Conservation (phyloP, 352 stramenopile species). For the Pythium monospermum region DNA sequence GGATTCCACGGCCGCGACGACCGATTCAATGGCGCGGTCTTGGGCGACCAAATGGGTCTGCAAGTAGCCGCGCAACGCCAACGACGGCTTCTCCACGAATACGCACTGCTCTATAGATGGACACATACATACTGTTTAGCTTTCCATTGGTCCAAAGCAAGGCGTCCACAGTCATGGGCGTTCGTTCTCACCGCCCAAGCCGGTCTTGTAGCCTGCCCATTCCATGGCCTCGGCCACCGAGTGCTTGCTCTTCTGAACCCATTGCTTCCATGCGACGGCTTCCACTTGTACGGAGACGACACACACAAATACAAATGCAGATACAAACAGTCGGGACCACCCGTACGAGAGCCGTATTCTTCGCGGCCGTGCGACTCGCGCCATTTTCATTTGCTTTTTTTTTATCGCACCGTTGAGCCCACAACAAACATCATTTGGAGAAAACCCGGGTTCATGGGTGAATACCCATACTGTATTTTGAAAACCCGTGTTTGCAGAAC, state of each 20-base stretch:
- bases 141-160: background rate
- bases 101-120: conserved; percentile 64
- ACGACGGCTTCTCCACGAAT: conserved; percentile 65
- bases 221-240: conserved; percentile 6
- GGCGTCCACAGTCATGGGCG: background rate
- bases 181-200: conserved; percentile 7
- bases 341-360: too few species aligned
- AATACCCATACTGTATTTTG: too few species aligned
- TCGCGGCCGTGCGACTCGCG: too few species aligned
- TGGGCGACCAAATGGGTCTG: conserved; percentile 57
- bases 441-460: too few species aligned
- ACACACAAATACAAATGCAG: background rate
- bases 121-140: too few species aligned
- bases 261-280: conserved; percentile 11
- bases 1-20: conserved; percentile 67
- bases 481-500: too few species aligned
- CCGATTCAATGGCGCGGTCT: conserved; percentile 51
- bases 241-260: conserved; percentile 12
- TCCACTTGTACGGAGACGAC: background rate
- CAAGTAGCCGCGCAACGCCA: conserved; percentile 46
- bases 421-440: too few species aligned
- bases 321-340: too few species aligned
- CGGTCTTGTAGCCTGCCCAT: conserved; percentile 12
- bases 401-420: too few species aligned
- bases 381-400: too few species aligned